Evolutionary conservation across 768 basidiomycete genomes (phyloP), one percentile per base, ranked within the genome.

Genomic region (Atractiella rhizophila): DNA sequence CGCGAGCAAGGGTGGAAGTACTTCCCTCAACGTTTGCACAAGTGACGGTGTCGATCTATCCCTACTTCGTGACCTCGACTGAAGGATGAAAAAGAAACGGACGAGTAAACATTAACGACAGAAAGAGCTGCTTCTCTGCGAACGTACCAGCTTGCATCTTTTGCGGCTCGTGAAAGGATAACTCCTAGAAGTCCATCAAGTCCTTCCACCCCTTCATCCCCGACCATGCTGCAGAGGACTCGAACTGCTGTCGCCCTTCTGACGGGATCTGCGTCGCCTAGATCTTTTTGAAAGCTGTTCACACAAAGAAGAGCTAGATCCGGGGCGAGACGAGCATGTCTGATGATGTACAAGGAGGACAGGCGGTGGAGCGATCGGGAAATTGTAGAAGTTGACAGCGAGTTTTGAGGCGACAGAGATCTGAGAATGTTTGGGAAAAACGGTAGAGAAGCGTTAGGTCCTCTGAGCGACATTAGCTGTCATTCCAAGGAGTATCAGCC

Each of bases 201-300:
- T 66, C 81, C 77, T 7, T 76, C 74, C 1, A 96, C 77, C 46
- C 73, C n/a, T n/a, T n/a, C n/a, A n/a, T n/a, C n/a, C n/a, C n/a
- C n/a, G n/a, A n/a, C 71, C 56, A 98, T 88, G 6, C 82, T 79
- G 42, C 80, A 79, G 31, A 98, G 66, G 2, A 96, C 86, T 20
- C 85, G 68, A 43, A 98, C 63, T 3, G 88, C 85, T 80, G 94
- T 88, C 11, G 85, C 83, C 18, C 91, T 74, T 44, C 96, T 94
- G 51, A 91, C 69, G 0, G 86, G 88, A 46, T 76, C 91, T 25
- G 73, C 64, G 53, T 96, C 91, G 4, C 75, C 72, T 24, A 98
- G 65, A 60, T 98, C 91, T 59, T 81, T 82, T 59, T 98, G 91
- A 56, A 96, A 94, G 1, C 88, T 88, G 61, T 98, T 98, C 64